These are phyloP conservation scores for Camellia japonica DNA, from an alignment of 148 eudicot genomes.

Conservation along the genomic window DNA sequence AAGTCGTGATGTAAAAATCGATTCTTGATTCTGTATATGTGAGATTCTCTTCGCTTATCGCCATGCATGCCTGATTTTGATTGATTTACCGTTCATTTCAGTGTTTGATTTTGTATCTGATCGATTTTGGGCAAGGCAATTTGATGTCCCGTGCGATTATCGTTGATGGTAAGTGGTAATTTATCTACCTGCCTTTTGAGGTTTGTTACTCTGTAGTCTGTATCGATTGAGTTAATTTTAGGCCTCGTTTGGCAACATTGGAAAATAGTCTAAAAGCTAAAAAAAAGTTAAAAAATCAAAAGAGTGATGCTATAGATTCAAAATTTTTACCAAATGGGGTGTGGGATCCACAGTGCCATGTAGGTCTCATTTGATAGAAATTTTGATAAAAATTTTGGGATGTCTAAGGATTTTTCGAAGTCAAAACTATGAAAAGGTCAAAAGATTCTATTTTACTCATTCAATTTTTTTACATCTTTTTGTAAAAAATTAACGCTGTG, in stretches of 20 bases:
- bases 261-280: too few relatives aligned
- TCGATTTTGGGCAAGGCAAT: background rate
- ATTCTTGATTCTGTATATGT: background rate
- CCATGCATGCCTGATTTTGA: slow-evolving; percentile 2
- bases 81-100: background rate
- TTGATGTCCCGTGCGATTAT: background rate
- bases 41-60: background rate
- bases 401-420: too few relatives aligned
- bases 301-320: too few relatives aligned
- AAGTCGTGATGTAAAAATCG: background rate
- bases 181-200: background rate
- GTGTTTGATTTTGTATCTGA: background rate
- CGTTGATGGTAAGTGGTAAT: background rate
- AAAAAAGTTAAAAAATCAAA: too few relatives aligned
- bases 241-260: background rate
- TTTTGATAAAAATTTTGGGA: too few relatives aligned
- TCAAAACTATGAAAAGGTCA: too few relatives aligned
- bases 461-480: too few relatives aligned
- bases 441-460: too few relatives aligned
- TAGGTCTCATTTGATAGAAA: too few relatives aligned
- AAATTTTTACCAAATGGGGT: too few relatives aligned
- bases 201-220: background rate
- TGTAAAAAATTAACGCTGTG: too few relatives aligned
- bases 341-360: too few relatives aligned
- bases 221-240: background rate